Percentiles rank a stretch among this genome's conserved stretches.
phyloP scores from a whole-genome alignment of 495 filamentous ascomycete genomes.

The Aspergillus mulundensis region DNA sequence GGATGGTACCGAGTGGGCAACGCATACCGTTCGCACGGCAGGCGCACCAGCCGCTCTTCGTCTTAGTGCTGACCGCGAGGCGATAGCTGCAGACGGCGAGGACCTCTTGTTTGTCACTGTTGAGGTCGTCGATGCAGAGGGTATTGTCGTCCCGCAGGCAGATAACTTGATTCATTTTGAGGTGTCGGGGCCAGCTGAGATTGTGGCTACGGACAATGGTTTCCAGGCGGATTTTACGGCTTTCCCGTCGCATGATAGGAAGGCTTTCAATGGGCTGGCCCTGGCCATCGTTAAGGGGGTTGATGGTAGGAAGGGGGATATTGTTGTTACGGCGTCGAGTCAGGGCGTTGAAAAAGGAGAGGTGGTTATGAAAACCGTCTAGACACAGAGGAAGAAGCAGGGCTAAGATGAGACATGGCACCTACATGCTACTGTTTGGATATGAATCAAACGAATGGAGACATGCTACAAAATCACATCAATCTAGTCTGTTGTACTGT shows the following conservation, averaged over 20 bases:
- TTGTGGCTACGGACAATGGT: constrained; percentile 6
- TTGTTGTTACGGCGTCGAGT: not conserved
- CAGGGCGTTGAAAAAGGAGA: too few relatives aligned
- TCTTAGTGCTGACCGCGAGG: not conserved
- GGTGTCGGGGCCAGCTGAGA: not conserved
- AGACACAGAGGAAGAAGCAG: too few relatives aligned
- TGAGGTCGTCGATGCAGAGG: not conserved
- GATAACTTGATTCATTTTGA: not conserved
- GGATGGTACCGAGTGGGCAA: constrained; percentile 5
- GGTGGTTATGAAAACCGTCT: too few relatives aligned
- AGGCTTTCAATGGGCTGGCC: not conserved
- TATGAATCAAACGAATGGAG: too few relatives aligned
- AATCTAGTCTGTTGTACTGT: too few relatives aligned
- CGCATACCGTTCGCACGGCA: not conserved
- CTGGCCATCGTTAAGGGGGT: not conserved
- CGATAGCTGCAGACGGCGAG: not conserved
- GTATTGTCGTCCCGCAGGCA: not conserved
- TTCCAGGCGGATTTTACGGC: constrained; percentile 1
- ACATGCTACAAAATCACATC: too few relatives aligned
- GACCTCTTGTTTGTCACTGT: constrained; percentile 2
- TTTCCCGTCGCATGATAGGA: not conserved
- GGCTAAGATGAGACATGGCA: too few relatives aligned
- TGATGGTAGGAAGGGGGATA: not conserved
- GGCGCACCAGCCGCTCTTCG: not conserved
- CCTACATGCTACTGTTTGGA: too few relatives aligned